Evolutionary conservation across 495 filamentous ascomycete species (phyloP), one percentile per base, ranked within the genome.

Genomic region (Pseudevernia furfuracea): DNA sequence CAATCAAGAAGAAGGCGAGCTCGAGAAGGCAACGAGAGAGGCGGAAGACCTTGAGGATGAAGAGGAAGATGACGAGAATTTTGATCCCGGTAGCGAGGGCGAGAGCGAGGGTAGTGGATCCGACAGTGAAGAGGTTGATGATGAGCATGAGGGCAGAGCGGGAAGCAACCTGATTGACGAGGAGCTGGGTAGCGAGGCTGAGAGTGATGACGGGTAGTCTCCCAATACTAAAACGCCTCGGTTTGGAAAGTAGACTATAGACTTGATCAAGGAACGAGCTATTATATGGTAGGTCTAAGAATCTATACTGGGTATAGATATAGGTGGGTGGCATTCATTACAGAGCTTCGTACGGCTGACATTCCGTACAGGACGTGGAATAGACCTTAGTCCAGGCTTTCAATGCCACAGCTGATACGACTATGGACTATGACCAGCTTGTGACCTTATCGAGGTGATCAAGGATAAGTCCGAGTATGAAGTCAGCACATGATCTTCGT

Each of bases 1-100:
- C 8, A 71, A 70, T 21, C 49, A 56, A 17, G 73, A 61, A 12
- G 78, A 80, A 66, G 82, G 79, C 41, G 83, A 85, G 75, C 73
- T 86, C 71, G 82, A 83, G 75, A 92, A 83, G 78, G 91, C 82
- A 30, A 84, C 87, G 78, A 84, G 80, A 70, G 82, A 82, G 81
- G 82, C 77, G 67, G 83, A 70, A 37, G 67, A 69, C 48, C 59
- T 66, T 57, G 67, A 68, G 32, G 69, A 75, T 14, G 69, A 71
- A 28, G 69, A 69, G 25, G 68, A 70, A 39, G 70, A 71, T 17
- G 66, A 71, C 48, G 70, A 71, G 55, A 66, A 68, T 58, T 71
- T 71, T 25, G 71, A 72, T 72, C 63, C 68, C 58, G 69, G 69
- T 66, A 72, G 68, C 67, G 68, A 67, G 60, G 66, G 65, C 38